Base-by-base conservation (phyloP, 2,329 filamentous ascomycete species). In the Aotearoamyces nothofagi region DNA sequence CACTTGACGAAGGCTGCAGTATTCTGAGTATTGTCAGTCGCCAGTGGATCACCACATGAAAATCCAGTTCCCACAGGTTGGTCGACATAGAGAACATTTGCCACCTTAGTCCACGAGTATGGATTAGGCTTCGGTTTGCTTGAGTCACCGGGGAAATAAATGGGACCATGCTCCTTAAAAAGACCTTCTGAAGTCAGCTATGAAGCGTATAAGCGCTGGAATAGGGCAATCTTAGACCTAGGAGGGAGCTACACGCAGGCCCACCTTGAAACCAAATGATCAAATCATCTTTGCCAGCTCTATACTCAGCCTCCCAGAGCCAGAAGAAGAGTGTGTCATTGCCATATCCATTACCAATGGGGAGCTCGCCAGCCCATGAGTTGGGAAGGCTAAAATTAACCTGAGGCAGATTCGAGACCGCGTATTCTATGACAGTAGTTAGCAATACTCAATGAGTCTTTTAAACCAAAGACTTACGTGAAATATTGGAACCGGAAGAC, bases 211-310 rank as follows among this genome's bases (percentile, higher is more conserved):
- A n/a, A n/a, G n/a, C n/a, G n/a, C n/a, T n/a, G n/a, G n/a, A n/a
- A n/a, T n/a, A n/a, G n/a, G n/a, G n/a, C n/a, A n/a, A n/a, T n/a
- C n/a, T n/a, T n/a, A n/a, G n/a, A 9, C 31, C 31, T 10, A 19
- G 15, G 7, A 29, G 6, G 6, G 26, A 29, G 16, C 26, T 33
- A 17, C 31, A 33, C 3, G 17, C 26, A 14, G 31, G 31, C 5
- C 26, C 31, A 2, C 31, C 31, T 15, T 33, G 29, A 6, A 29
- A 29, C 26, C 26, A 33, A 8, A 33, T 33, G 25, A 33, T 33
- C 6, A 30, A 16, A 5, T 29, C 26, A 19, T 33, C 15, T 11
- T 19, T 33, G 20, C 15, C 26, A 6, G 14, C 15, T 2, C 24
- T 6, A 3, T 15, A 24, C 26, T 33, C 31, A 4, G 31, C 19